phyloP scores from a whole-genome alignment of 805 yeast genomes.

The Zygosaccharomyces bisporus region DNA sequence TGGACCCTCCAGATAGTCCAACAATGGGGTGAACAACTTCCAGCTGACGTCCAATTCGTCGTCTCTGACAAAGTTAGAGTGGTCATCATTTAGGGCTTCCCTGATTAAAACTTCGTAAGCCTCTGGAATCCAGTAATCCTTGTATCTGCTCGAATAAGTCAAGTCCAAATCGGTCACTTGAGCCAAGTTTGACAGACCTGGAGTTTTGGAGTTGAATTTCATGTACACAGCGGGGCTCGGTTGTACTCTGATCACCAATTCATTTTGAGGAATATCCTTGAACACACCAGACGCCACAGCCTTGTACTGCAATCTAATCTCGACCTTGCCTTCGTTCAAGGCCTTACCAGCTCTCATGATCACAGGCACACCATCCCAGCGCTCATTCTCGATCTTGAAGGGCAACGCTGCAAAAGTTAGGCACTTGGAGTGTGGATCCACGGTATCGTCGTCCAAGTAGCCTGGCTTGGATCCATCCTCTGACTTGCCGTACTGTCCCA shows the following conservation, averaged over 20 bases:
- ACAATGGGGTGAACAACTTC: slow-evolving; percentile 88
- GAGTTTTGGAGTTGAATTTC: slow-evolving; percentile 89
- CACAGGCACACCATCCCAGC: slow-evolving; percentile 98
- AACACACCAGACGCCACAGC: slow-evolving; percentile 81
- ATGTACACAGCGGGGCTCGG: slow-evolving; percentile 92
- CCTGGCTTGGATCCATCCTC: slow-evolving; percentile 88
- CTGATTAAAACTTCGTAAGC: slow-evolving; percentile 95
- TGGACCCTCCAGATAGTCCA: slow-evolving; percentile 71
- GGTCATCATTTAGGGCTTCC: slow-evolving; percentile 88
- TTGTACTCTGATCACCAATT: slow-evolving; percentile 89
- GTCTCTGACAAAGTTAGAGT: slow-evolving; percentile 95
- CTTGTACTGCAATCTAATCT: slow-evolving; percentile 88
- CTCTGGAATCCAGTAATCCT: slow-evolving; percentile 92
- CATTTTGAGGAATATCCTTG: slow-evolving; percentile 79
- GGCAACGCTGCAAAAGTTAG: slow-evolving; percentile 89
- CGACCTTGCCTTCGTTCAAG: slow-evolving; percentile 91
- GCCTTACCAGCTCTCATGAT: slow-evolving; percentile 97
- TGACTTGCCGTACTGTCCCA: slow-evolving; percentile 86
- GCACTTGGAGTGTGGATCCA: slow-evolving; percentile 73
- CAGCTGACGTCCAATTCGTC: slow-evolving; percentile 94
- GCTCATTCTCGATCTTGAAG: slow-evolving; percentile 77
- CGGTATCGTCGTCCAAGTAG: slow-evolving; percentile 89
- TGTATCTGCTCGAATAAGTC: slow-evolving; percentile 75
- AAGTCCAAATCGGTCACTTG: slow-evolving; percentile 87
- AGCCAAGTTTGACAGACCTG: slow-evolving; percentile 81